Evolutionary conservation across 257 asterid species (phyloP).

Genomic region (Datura wrightii): DNA sequence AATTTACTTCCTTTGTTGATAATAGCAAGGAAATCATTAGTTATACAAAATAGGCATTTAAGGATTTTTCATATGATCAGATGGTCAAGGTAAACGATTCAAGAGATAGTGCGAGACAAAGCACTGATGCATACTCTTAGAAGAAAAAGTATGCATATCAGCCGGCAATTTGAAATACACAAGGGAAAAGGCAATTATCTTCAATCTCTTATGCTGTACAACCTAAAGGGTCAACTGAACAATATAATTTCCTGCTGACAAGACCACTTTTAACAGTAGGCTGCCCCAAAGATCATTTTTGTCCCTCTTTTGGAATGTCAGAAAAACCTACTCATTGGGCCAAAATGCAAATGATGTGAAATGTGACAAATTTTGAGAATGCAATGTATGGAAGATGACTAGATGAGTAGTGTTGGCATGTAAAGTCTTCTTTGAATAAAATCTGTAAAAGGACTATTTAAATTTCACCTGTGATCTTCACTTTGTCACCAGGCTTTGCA

Average conservation of each 20-base stretch:
- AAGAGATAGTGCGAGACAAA: background rate
- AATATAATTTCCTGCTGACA: background rate
- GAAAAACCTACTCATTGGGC: background rate
- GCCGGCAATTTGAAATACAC: slow-evolving; percentile 7
- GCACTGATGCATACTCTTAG: background rate
- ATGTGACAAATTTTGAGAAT: background rate
- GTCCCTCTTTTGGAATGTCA: background rate
- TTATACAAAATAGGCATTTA: background rate
- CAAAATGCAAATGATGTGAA: slow-evolving; percentile 1
- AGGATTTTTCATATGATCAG: background rate
- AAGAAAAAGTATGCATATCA: background rate
- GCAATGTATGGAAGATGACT: slow-evolving; percentile 4
- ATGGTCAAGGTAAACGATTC: background rate
- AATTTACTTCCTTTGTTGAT: background rate
- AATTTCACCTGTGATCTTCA: slow-evolving; percentile 74
- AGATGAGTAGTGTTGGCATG: background rate
- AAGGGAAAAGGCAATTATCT: background rate
- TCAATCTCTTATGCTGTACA: background rate
- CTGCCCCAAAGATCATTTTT: slow-evolving; percentile 5
- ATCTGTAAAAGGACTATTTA: slow-evolving; percentile 21
- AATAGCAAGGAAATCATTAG: slow-evolving; percentile 25
- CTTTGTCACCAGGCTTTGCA: slow-evolving; percentile 88
- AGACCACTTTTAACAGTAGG: background rate
- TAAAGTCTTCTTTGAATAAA: slow-evolving; percentile 10
- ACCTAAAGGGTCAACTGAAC: background rate